Base-by-base conservation (phyloP, 2,329 filamentous ascomycete genomes). In the Colletotrichum liriopes region DNA sequence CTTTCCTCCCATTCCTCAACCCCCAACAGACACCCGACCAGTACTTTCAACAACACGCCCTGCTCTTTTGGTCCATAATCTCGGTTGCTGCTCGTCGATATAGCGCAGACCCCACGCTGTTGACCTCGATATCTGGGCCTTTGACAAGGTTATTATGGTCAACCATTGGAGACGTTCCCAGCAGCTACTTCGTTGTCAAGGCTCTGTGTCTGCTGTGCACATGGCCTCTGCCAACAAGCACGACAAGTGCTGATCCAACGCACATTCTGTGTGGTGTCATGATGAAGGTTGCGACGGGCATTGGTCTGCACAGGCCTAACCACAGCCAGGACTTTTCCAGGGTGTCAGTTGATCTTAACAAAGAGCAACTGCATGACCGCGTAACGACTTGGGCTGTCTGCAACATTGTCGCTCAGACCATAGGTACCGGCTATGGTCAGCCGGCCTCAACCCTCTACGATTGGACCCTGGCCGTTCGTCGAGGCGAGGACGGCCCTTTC, bases 231-330 rank as follows among this genome's bases (percentile, higher is more conserved):
- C 94, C 94, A 0, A 94, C 92, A n/a, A 94, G 92, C 81, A 94
- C 92, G 6, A 94, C 93, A 1, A 92, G 92, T 7, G 91, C 92
- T 9, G 94, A 96, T 76, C 93, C 93, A 3, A 96, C 93, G 1
- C 94, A 95, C 79, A 95, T 94, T 79, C 84, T 95, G 23, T 92
- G 92, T 76, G 93, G 94, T 64, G 90, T 94, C 73, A 94, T 96
- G 93, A 95, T 96, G 90, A 94, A 95, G 83, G 90, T 93, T 29
- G 94, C 94, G 11, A 95, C 94, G 75, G 93, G 94, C 75, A 94
- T 95, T 76, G 93, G 94, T 26, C 86, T 96, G 65, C 93, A 96
- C 78, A 89, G 93, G 59, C 94, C 93, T 16, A 94, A 92, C 66
- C 92, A 95, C 79, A 93, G 93, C 55, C 93, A 95, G 79, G 94